These are phyloP conservation scores for Colletotrichum paranaense DNA, from an alignment of 2,329 filamentous ascomycete genomes.

Conservation along the genomic window DNA sequence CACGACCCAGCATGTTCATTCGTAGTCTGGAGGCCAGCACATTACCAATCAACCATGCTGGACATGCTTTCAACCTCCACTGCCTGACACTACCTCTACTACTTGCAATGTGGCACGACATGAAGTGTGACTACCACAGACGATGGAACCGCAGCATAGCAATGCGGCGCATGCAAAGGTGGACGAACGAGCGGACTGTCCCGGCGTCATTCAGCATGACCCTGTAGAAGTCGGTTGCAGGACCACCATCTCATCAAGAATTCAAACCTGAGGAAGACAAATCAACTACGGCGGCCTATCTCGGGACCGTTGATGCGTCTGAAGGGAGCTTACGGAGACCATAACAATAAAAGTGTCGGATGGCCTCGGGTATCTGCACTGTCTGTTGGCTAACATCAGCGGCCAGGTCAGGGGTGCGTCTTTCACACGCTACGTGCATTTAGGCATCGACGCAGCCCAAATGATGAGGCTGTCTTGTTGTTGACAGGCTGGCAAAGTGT, in stretches of 20 bases:
- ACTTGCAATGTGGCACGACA: slow-evolving; percentile 28
- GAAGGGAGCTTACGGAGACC: neutral
- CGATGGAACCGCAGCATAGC: slow-evolving; percentile 19
- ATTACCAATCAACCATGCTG: slow-evolving; percentile 14
- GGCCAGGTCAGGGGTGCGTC: slow-evolving; percentile 6
- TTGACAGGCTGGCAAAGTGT: slow-evolving; percentile 33
- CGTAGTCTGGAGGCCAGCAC: slow-evolving; percentile 13
- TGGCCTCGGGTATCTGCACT: slow-evolving; percentile 13
- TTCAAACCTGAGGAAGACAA: slow-evolving; percentile 1
- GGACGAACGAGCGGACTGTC: slow-evolving; percentile 20
- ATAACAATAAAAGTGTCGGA: neutral
- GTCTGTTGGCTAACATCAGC: slow-evolving; percentile 13
- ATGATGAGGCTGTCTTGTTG: slow-evolving; percentile 34
- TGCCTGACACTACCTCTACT: slow-evolving; percentile 11
- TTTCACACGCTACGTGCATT: slow-evolving; percentile 19
- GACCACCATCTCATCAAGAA: neutral
- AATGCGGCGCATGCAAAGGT: slow-evolving; percentile 4
- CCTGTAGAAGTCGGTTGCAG: slow-evolving; percentile 5
- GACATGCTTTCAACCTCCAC: slow-evolving; percentile 5
- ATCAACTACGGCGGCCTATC: slow-evolving; percentile 1
- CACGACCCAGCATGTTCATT: slow-evolving; percentile 13
- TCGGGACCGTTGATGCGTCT: neutral
- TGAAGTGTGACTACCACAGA: neutral
- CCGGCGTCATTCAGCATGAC: slow-evolving; percentile 5
- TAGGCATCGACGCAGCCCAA: slow-evolving; percentile 38